Evolutionary conservation across 225 moss, liverwort and hornwort species (phyloP).

Genomic region (Rhytidiadelphus loreus): DNA sequence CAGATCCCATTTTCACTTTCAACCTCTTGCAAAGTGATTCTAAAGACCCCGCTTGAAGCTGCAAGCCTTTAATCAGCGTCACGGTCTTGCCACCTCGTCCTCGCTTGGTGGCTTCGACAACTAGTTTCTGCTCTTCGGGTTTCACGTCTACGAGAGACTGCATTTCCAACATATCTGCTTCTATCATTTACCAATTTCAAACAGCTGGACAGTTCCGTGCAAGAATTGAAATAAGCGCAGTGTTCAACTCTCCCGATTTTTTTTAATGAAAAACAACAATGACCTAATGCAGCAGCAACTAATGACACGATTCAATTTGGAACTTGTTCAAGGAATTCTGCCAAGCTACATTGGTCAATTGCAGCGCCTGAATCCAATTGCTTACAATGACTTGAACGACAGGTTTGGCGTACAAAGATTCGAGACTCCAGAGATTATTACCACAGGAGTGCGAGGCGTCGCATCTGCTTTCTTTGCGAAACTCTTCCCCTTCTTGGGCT

Average conservation of each 20-base stretch:
- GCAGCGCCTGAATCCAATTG: not conserved
- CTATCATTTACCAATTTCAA: not conserved
- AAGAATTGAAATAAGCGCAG: not conserved
- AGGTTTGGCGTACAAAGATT: not conserved
- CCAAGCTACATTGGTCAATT: not conserved
- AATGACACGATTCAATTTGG: not conserved
- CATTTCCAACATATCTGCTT: not conserved
- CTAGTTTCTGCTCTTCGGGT: slow-evolving; percentile 39
- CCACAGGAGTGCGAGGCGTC: slow-evolving; percentile 33
- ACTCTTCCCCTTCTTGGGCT: slow-evolving; percentile 5
- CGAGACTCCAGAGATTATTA: not conserved
- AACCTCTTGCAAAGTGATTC: slow-evolving; percentile 53
- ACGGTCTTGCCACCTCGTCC: slow-evolving; percentile 71
- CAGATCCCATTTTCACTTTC: slow-evolving; percentile 60
- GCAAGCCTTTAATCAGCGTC: slow-evolving; percentile 53
- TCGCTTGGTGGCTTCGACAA: slow-evolving; percentile 59
- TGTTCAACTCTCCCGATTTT: not conserved
- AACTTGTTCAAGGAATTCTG: not conserved
- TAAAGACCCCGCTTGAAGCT: slow-evolving; percentile 39
- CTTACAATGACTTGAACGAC: not conserved
- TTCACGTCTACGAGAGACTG: slow-evolving; percentile 43
- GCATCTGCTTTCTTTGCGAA: not conserved
- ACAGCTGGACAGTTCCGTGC: not conserved
- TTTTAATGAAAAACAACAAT: not conserved
- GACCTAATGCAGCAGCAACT: not conserved